Evolutionary conservation across 1,284 basidiomycete genomes (phyloP).

Genomic region (Ustilago sp.): DNA sequence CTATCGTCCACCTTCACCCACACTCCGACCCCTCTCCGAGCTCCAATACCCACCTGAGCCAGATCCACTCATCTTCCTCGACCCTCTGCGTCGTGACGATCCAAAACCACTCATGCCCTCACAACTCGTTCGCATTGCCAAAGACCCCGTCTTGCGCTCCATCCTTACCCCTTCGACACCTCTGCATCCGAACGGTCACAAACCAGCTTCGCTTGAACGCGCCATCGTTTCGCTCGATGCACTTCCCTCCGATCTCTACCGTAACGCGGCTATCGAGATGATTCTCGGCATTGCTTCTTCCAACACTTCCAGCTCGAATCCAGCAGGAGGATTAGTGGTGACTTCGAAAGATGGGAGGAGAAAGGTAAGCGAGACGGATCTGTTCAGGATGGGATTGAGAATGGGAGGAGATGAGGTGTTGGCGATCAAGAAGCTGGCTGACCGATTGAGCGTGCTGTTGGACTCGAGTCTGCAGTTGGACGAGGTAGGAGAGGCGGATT

Average conservation of each 20-base stretch:
- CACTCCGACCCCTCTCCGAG: constrained; percentile 52
- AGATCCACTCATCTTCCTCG: constrained; percentile 66
- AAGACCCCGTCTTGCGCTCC: constrained; percentile 55
- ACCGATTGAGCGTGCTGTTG: constrained; percentile 53
- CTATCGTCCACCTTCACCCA: constrained; percentile 51
- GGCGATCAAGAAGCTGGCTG: constrained; percentile 60
- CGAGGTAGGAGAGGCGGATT: constrained; percentile 46
- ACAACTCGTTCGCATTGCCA: constrained; percentile 60
- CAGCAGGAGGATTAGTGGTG: constrained; percentile 24
- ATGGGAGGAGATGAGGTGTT: constrained; percentile 61
- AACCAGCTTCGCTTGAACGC: constrained; percentile 45
- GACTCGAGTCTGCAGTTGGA: constrained; percentile 44
- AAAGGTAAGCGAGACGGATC: constrained; percentile 63
- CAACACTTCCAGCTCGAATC: constrained; percentile 29
- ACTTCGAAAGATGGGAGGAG: constrained; percentile 30
- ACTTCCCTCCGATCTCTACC: constrained; percentile 61
- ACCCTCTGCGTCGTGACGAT: constrained; percentile 65
- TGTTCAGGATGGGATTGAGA: constrained; percentile 65
- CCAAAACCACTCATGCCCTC: constrained; percentile 61
- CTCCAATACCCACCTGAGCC: constrained; percentile 65
- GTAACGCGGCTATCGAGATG: constrained; percentile 65
- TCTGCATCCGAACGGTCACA: constrained; percentile 51
- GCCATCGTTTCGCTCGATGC: constrained; percentile 62
- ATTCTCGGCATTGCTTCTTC: constrained; percentile 62
- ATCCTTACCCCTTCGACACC: constrained; percentile 49